These are phyloP conservation scores for Pulveroboletus sp. DNA, from an alignment of 768 basidiomycete genomes.

Conservation along the genomic window DNA sequence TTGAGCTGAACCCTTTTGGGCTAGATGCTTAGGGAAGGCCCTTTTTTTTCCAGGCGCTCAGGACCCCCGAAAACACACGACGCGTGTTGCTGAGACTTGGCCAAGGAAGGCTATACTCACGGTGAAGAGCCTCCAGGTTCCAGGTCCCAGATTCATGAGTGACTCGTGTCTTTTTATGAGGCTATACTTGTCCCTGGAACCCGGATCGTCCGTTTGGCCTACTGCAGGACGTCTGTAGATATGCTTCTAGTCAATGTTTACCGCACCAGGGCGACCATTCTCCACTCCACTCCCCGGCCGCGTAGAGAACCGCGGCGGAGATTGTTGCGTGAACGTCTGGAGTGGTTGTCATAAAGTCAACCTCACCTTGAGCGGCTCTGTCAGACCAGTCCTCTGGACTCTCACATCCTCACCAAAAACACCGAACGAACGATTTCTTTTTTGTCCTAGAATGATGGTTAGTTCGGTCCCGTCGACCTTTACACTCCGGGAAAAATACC, in stretches of 20 bases:
- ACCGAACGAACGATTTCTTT: too few relatives aligned
- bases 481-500: too few relatives aligned
- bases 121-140: slow-evolving; percentile 12
- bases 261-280: slow-evolving; percentile 4
- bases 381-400: not conserved
- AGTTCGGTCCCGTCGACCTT: slow-evolving; percentile 20
- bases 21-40: slow-evolving; percentile 28
- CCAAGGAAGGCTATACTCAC: slow-evolving; percentile 31
- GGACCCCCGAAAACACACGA: slow-evolving; percentile 25
- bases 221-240: slow-evolving; percentile 12
- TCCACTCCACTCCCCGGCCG: slow-evolving; percentile 14
- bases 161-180: slow-evolving; percentile 21
- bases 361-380: slow-evolving; percentile 5
- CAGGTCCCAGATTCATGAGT: slow-evolving; percentile 6
- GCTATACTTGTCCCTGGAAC: slow-evolving; percentile 14
- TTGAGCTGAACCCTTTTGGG: slow-evolving; percentile 44
- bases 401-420: not conserved
- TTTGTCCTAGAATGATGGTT: not conserved
- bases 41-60: slow-evolving; percentile 25
- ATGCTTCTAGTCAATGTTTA: slow-evolving; percentile 6
- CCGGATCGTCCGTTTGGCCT: slow-evolving; percentile 3
- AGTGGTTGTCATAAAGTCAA: slow-evolving; percentile 2
- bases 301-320: slow-evolving; percentile 24
- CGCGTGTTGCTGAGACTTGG: slow-evolving; percentile 24
- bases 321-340: slow-evolving; percentile 20